Evolutionary conservation across 225 moss, liverwort and hornwort genomes (phyloP), one percentile per base, ranked within the genome.

Genomic region (Bryum argenteum): DNA sequence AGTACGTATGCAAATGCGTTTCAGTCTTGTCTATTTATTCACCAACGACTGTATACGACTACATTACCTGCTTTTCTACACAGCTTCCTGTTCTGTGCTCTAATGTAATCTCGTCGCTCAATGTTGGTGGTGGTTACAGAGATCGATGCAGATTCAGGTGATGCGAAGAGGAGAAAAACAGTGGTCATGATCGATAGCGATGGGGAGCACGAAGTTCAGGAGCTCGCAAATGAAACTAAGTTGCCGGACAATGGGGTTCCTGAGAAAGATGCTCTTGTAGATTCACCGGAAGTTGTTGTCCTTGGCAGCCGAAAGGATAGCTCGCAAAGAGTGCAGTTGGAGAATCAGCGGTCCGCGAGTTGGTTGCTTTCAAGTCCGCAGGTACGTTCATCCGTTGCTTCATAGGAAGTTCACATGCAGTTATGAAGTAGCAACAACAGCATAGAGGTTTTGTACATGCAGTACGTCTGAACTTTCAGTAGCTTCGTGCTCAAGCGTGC

Each of bases 141-240:
- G 76, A 71, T 77, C 40, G 75, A 70, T 71, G 61, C 48, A 53
- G 86, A 86, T n/a, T 45, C 69, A 40, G 70, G 22, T 33, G 81
- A 80, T 64, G 26, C 76, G 15, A 87, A 87, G 81, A 87, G 78
- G 73, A 83, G 80, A 64, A 93, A 80, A 73, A 88, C 88, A 24
- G 95, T 96, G 37, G 83, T 78, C 37, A 65, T 88, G 61, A 90
- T 93, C 78, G 96, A 96, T 70, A 93, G 93, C 61, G 93, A 96
- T 68, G 96, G 91, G 11, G 96, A 96, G 79, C 82, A 82, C 40
- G 88, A 88, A 78, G 75, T 91, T 57, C 84, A 91, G 81, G 93
- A 89, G 73, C 55, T 77, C n/a, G 47, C 62, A 63, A 73, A 72
- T 24, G 60, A 47, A 69, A 69, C 72, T 37, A 81, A 70, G 64